Percentiles rank a stretch among this genome's conserved stretches.
Conservation (phyloP, 2,329 filamentous ascomycete genomes). For the Chrysoporthe deuterocubensis region DNA sequence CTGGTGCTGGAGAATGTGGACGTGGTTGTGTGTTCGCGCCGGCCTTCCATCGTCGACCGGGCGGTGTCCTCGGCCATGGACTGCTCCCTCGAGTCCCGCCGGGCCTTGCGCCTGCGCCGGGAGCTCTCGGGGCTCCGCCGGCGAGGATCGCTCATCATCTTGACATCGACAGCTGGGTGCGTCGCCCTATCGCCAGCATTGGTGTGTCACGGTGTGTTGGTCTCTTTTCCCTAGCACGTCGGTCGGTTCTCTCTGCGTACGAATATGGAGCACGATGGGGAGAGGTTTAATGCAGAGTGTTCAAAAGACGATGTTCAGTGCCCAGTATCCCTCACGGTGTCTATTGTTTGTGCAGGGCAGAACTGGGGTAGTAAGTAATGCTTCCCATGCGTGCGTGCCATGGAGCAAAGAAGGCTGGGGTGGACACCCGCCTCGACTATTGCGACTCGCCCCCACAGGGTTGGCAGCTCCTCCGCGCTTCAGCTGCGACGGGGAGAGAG, state of each 20-base stretch:
- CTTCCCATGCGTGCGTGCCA: neutral
- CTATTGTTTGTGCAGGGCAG: conserved; percentile 1
- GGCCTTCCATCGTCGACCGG: conserved; percentile 19
- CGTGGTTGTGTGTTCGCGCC: conserved; percentile 14
- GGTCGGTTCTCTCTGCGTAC: neutral
- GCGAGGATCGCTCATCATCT: conserved; percentile 60
- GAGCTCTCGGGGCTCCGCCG: conserved; percentile 61
- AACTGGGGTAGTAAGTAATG: conserved; percentile 12
- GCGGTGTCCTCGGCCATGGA: conserved; percentile 35
- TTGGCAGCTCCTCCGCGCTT: conserved; percentile 4
- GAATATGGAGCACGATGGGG: too few relatives aligned
- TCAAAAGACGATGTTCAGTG: neutral
- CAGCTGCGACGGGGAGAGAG: neutral
- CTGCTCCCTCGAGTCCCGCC: conserved; percentile 47
- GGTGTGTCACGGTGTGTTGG: neutral
- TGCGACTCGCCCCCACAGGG: neutral
- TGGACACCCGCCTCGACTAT: conserved; percentile 9
- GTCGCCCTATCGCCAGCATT: conserved; percentile 19
- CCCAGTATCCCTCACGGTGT: neutral
- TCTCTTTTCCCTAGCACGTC: conserved; percentile 13
- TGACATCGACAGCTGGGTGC: conserved; percentile 37
- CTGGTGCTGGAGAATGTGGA: conserved; percentile 17
- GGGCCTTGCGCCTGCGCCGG: conserved; percentile 54
- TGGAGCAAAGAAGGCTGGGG: conserved; percentile 28
- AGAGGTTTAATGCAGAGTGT: neutral